Evolutionary conservation across 2,329 filamentous ascomycete species (phyloP).

Genomic region (Xylaria sp.): DNA sequence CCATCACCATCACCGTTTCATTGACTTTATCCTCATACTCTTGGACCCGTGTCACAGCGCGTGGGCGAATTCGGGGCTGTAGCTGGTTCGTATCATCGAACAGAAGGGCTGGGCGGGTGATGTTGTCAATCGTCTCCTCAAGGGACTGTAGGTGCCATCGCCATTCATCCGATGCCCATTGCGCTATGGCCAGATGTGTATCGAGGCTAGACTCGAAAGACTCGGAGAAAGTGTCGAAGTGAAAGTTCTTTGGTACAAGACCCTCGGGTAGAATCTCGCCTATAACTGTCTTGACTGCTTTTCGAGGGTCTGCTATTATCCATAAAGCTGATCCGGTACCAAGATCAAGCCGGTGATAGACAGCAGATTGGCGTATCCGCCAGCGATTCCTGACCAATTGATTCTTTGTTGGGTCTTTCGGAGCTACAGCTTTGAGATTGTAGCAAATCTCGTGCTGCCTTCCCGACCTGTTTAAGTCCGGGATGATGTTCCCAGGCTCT

Average conservation of each 20-base stretch:
- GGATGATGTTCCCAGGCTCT: constrained; percentile 31
- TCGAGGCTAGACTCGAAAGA: constrained; percentile 51
- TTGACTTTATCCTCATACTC: constrained; percentile 51
- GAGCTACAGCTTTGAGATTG: constrained; percentile 43
- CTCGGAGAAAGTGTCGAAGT: constrained; percentile 44
- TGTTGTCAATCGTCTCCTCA: constrained; percentile 49
- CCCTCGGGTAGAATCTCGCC: constrained; percentile 46
- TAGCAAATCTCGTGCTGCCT: constrained; percentile 44
- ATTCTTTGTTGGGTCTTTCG: constrained; percentile 24
- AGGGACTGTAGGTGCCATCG: constrained; percentile 52
- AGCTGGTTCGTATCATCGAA: constrained; percentile 10
- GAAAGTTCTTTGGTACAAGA: constrained; percentile 43
- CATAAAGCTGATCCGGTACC: constrained; percentile 49
- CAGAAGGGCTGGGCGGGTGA: constrained; percentile 40
- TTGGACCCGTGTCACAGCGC: constrained; percentile 50
- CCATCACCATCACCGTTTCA: constrained; percentile 50
- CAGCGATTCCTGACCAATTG: constrained; percentile 31
- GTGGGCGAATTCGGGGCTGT: constrained; percentile 34
- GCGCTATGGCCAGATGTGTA: constrained; percentile 50
- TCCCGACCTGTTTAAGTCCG: constrained; percentile 39
- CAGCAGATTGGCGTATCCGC: constrained; percentile 43
- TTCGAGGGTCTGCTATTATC: constrained; percentile 52
- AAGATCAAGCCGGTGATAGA: constrained; percentile 46
- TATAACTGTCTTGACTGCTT: constrained; percentile 42
- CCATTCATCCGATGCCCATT: constrained; percentile 55